These are phyloP conservation scores for Exophiala oligosperma DNA, from an alignment of 2,329 filamentous ascomycete species.

Conservation along the genomic window DNA sequence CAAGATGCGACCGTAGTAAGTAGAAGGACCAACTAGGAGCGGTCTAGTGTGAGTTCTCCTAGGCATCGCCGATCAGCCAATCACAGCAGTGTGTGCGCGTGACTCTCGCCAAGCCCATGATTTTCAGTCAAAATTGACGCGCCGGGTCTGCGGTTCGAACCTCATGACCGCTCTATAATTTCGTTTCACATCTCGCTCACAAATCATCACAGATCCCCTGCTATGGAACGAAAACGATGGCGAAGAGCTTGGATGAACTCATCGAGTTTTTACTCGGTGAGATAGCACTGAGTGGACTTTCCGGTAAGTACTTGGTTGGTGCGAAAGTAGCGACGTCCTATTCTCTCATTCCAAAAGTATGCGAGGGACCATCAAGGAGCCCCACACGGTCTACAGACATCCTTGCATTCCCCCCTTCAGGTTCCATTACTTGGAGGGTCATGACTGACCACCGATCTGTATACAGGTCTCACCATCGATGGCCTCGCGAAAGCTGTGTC, in stretches of 20 bases:
- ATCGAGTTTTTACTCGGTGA: slow-evolving; percentile 59
- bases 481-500: slow-evolving; percentile 39
- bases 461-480: slow-evolving; percentile 16
- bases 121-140: slow-evolving; percentile 1
- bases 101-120: slow-evolving; percentile 5
- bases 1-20: not conserved
- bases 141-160: slow-evolving; percentile 7
- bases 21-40: no score
- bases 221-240: slow-evolving; percentile 39
- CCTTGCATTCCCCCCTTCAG: not conserved
- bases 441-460: not conserved
- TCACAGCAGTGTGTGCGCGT: not conserved
- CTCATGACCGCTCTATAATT: not conserved
- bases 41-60: not conserved
- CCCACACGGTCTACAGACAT: slow-evolving; percentile 5
- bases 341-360: slow-evolving; percentile 28
- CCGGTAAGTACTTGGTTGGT: slow-evolving; percentile 49
- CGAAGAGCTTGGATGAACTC: slow-evolving; percentile 55
- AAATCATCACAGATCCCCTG: slow-evolving; percentile 1
- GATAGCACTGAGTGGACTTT: slow-evolving; percentile 58
- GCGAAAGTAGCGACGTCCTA: slow-evolving; percentile 5
- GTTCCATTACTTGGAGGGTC: not conserved
- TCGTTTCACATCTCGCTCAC: not conserved
- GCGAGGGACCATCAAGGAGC: not conserved
- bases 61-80: not conserved